These are phyloP conservation scores for Coprinopsis strossmayeri DNA, from an alignment of 768 basidiomycete species.

Conservation along the genomic window DNA sequence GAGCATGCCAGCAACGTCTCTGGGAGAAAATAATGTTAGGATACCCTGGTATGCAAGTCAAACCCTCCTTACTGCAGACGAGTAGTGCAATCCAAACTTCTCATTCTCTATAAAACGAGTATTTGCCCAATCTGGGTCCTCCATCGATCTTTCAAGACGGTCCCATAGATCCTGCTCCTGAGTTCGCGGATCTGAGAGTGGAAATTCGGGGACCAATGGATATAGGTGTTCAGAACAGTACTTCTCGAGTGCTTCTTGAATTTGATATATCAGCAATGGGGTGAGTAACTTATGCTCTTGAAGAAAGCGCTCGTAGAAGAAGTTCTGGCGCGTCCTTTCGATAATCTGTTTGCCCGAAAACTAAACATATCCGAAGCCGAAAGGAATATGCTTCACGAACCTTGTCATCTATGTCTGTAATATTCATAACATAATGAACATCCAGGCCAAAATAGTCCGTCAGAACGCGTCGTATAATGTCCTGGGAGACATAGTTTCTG, in stretches of 20 bases:
- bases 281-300: conserved; percentile 49
- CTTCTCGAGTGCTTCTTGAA: conserved; percentile 52
- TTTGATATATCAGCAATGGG: conserved; percentile 46
- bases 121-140: conserved; percentile 58
- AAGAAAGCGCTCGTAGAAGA: conserved; percentile 61
- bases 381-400: conserved; percentile 34
- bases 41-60: too few species aligned
- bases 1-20: conserved; percentile 44
- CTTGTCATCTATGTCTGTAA: conserved; percentile 99
- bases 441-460: conserved; percentile 96
- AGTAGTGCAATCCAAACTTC: conserved; percentile 88
- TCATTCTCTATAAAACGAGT: conserved; percentile 75
- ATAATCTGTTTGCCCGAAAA: conserved; percentile 64
- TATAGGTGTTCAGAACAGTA: not conserved
- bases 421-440: conserved; percentile 98
- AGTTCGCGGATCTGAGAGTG: conserved; percentile 35
- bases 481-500: conserved; percentile 96
- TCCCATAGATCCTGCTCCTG: conserved; percentile 53
- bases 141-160: conserved; percentile 39
- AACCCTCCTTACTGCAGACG: conserved; percentile 75
- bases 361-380: not conserved
- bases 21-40: conserved; percentile 24
- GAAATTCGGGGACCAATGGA: not conserved
- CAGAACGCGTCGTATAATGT: conserved; percentile 84
- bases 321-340: conserved; percentile 75